A percentile compares a stretch with the other conserved stretches of the same genome.
phyloP scores from a whole-genome alignment of 2,329 filamentous ascomycete genomes.

The Paecilomyces dactylethromorphus region DNA sequence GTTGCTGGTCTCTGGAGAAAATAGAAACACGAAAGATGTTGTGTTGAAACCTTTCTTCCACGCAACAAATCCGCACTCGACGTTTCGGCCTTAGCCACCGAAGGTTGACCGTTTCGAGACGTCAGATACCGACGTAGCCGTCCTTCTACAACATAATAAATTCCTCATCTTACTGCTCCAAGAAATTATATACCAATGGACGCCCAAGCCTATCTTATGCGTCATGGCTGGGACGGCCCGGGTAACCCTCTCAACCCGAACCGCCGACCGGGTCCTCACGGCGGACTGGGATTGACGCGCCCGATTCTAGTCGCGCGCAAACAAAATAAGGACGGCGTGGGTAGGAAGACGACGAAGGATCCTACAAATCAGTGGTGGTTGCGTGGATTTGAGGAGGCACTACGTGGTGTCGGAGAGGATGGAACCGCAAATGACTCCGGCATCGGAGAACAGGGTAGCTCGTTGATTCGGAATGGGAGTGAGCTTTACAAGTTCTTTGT shows the following conservation, averaged over 20 bases:
- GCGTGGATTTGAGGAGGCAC: conserved; percentile 83
- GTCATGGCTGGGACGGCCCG: conserved; percentile 83
- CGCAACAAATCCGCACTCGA: background rate
- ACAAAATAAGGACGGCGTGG: conserved; percentile 73
- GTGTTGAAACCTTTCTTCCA: background rate
- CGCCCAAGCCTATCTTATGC: conserved; percentile 71
- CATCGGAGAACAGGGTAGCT: conserved; percentile 46
- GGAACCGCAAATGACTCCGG: conserved; percentile 48
- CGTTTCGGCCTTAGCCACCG: background rate
- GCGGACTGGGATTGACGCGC: conserved; percentile 69
- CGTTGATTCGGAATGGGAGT: conserved; percentile 39
- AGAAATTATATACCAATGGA: conserved; percentile 55
- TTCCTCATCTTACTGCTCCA: background rate
- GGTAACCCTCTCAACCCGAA: conserved; percentile 80
- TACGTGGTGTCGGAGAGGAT: conserved; percentile 66
- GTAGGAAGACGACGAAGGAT: conserved; percentile 61
- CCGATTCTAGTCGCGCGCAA: conserved; percentile 80
- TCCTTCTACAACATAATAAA: background rate
- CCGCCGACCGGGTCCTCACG: conserved; percentile 42
- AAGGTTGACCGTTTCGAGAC: background rate
- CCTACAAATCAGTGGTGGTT: conserved; percentile 91
- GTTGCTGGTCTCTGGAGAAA: background rate
- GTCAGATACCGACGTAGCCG: background rate
- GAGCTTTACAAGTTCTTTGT: conserved; percentile 79
- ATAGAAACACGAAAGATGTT: background rate